Evolutionary conservation across 805 yeast species (phyloP).

Genomic region (Candida succiphila): DNA sequence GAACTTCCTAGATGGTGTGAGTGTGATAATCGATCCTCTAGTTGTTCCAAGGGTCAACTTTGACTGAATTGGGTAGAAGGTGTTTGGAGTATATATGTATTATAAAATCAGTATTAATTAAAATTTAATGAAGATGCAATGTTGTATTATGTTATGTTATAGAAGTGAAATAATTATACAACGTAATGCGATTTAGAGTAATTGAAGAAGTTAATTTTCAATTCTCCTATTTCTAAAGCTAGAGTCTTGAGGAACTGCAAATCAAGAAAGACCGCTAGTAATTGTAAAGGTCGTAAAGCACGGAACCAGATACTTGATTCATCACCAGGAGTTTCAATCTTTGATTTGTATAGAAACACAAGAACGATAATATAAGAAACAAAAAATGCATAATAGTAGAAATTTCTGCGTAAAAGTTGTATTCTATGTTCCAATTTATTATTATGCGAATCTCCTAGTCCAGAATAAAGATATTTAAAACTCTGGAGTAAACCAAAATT

Average conservation of each 20-base stretch:
- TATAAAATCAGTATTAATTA: too few relatives aligned
- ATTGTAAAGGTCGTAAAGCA: slow-evolving; percentile 1
- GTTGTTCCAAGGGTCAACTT: slow-evolving; percentile 12
- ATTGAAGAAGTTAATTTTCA: slow-evolving; percentile 1
- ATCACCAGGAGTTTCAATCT: neutral
- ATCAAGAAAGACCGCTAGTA: slow-evolving; percentile 10
- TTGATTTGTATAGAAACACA: slow-evolving; percentile 8
- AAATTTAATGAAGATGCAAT: too few relatives aligned
- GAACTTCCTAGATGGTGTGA: slow-evolving; percentile 26
- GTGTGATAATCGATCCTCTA: slow-evolving; percentile 31
- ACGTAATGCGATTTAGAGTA: neutral
- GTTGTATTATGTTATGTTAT: too few relatives aligned
- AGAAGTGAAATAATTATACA: too few relatives aligned
- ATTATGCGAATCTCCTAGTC: too few relatives aligned
- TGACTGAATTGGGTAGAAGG: too few relatives aligned
- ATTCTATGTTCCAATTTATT: too few relatives aligned
- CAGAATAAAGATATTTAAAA: neutral
- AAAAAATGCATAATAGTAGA: slow-evolving; percentile 5
- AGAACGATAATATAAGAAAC: slow-evolving; percentile 5
- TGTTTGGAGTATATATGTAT: too few relatives aligned
- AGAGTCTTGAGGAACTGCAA: slow-evolving; percentile 11
- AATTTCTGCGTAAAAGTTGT: slow-evolving; percentile 10
- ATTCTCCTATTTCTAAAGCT: slow-evolving; percentile 4
- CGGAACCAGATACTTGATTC: slow-evolving; percentile 1
- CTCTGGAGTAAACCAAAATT: neutral